Evolutionary conservation across 305 asterid genomes (phyloP).

Genomic region (Rubia occidens): DNA sequence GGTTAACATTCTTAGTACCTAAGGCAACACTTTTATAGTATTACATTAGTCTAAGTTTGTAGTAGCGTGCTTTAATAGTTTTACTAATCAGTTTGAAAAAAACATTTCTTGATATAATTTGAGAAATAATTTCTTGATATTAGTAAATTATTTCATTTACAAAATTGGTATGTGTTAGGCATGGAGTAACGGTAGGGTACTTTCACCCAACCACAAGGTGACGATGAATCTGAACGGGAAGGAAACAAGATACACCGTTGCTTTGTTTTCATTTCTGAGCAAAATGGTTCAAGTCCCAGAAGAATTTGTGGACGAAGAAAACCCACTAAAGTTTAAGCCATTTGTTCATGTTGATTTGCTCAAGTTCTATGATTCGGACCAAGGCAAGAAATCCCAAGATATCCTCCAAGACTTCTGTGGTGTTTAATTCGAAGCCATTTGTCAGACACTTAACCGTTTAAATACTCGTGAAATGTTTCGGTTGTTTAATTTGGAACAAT

Average conservation of each 20-base stretch:
- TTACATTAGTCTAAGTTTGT: no score
- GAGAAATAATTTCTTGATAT: no score
- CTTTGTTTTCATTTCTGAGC: slow-evolving; percentile 44
- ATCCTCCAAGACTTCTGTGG: slow-evolving; percentile 64
- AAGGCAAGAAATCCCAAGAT: slow-evolving; percentile 37
- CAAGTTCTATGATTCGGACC: slow-evolving; percentile 29
- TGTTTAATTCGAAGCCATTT: slow-evolving; percentile 12
- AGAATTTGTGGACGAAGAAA: slow-evolving; percentile 12
- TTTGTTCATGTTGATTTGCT: slow-evolving; percentile 11
- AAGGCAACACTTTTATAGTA: no score
- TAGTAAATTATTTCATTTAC: no score
- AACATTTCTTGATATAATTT: no score
- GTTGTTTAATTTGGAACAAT: no score
- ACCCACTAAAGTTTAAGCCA: slow-evolving; percentile 9
- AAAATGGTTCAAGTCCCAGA: slow-evolving; percentile 13
- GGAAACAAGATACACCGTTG: slow-evolving; percentile 46
- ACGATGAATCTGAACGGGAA: slow-evolving; percentile 33
- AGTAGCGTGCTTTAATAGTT: no score
- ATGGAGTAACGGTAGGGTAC: slow-evolving; percentile 63
- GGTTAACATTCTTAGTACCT: no score
- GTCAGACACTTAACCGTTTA: no score
- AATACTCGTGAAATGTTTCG: no score
- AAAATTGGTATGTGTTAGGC: slow-evolving; percentile 25
- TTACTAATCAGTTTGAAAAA: no score
- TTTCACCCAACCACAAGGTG: slow-evolving; percentile 52